Evolutionary conservation across 805 yeast species (phyloP).

Genomic region (Candida palmyrensis): DNA sequence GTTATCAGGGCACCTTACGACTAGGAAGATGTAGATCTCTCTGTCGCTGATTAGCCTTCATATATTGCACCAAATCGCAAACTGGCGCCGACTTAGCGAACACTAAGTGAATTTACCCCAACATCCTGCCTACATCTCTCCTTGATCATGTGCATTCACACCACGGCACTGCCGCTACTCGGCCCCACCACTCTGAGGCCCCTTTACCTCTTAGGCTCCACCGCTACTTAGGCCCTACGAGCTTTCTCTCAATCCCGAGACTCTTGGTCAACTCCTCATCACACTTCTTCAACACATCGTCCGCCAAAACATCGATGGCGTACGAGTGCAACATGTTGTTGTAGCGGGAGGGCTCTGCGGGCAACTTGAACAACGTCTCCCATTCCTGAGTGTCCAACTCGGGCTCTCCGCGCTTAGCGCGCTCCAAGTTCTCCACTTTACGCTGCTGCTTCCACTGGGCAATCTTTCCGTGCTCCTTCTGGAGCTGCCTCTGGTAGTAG

Average conservation of each 20-base stretch:
- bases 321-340: conserved; percentile 66
- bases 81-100: too few species aligned
- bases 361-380: conserved; percentile 60
- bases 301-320: conserved; percentile 65
- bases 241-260: conserved; percentile 52
- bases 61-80: too few species aligned
- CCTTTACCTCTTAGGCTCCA: too few species aligned
- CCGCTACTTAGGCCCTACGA: too few species aligned
- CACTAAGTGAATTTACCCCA: too few species aligned
- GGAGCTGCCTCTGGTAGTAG: conserved; percentile 72
- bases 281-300: conserved; percentile 65
- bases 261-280: conserved; percentile 62
- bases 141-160: too few species aligned
- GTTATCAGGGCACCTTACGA: too few species aligned
- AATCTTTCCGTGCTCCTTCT: conserved; percentile 65
- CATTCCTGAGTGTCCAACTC: conserved; percentile 58
- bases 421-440: conserved; percentile 57
- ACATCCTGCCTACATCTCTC: too few species aligned
- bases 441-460: conserved; percentile 71
- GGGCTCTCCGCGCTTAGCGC: conserved; percentile 54
- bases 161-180: too few species aligned
- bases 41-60: too few species aligned
- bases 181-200: too few species aligned
- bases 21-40: too few species aligned
- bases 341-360: conserved; percentile 69